phyloP scores from a whole-genome alignment of 83 land plant genomes.

The Larix sibirica region DNA sequence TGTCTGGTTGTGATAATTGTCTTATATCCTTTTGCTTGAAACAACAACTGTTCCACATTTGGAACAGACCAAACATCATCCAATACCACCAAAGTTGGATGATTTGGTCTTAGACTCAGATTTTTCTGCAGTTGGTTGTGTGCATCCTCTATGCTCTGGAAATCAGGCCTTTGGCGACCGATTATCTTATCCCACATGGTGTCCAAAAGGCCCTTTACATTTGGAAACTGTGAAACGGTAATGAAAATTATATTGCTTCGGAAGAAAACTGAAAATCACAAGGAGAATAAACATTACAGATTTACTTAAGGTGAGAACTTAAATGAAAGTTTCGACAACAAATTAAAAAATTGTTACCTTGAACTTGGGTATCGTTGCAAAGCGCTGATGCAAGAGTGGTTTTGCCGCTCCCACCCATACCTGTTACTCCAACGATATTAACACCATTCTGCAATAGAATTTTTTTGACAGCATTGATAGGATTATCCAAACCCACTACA shows the following conservation, averaged over 20 bases:
- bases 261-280: background rate
- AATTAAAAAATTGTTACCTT: background rate
- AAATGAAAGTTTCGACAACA: too few relatives aligned
- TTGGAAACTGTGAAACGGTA: constrained; percentile 4
- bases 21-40: constrained; percentile 9
- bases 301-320: too few relatives aligned
- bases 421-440: background rate
- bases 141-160: constrained; percentile 11
- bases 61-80: background rate
- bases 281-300: background rate
- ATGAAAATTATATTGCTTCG: background rate
- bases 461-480: background rate
- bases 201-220: constrained; percentile 7
- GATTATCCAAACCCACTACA: background rate
- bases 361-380: background rate
- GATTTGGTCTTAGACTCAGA: background rate
- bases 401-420: background rate
- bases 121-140: constrained; percentile 2
- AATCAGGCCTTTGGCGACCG: constrained; percentile 1
- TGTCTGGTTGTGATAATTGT: constrained; percentile 11
- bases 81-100: background rate
- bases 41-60: constrained; percentile 2
- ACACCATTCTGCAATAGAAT: constrained; percentile 1
- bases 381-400: background rate
- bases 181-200: constrained; percentile 8